Evolutionary conservation across 768 basidiomycete species (phyloP), one percentile per base, ranked within the genome.

Genomic region (Phaeotremella fagi): DNA sequence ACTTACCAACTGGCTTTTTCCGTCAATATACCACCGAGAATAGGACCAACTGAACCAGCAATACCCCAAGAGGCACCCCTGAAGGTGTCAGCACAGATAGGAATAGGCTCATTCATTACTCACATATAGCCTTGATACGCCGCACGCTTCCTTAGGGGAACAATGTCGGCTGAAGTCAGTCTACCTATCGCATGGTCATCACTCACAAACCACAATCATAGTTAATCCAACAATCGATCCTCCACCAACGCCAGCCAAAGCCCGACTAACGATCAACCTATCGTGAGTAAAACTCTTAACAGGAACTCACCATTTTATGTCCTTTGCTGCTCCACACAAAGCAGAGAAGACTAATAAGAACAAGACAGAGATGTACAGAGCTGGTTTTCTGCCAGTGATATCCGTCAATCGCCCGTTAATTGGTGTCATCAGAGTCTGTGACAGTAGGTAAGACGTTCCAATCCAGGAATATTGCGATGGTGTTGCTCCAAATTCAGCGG

Each of bases 61-160:
- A 81, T 80, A 3, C 88, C 89, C 84, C 86, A 90, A 0, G 86
- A 86, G 0, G 87, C 84, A n/a, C n/a, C n/a, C n/a, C n/a, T n/a
- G n/a, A n/a, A n/a, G n/a, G n/a, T n/a, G n/a, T n/a, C n/a, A n/a
- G n/a, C n/a, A n/a, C n/a, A n/a, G n/a, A n/a, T n/a, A n/a, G n/a
- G n/a, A n/a, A n/a, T n/a, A n/a, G n/a, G n/a, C n/a, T n/a, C n/a
- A n/a, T n/a, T n/a, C n/a, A n/a, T n/a, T n/a, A n/a, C n/a, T n/a
- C 82, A 74, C 46, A 75, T 59, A n/a, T 61, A 68, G 14, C 57
- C 88, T 24, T 82, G 82, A 61, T 83, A 90, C 59, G 86, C 85
- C 3, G 86, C 89, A 66, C 88, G 85, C 57, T 88, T 83, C 75
- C 83, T 77, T 31, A 92, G 74, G 0, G 88, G 82, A 0, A 89